phyloP scores from a whole-genome alignment of 2,329 filamentous ascomycete genomes.

The Stemphylium beticola region DNA sequence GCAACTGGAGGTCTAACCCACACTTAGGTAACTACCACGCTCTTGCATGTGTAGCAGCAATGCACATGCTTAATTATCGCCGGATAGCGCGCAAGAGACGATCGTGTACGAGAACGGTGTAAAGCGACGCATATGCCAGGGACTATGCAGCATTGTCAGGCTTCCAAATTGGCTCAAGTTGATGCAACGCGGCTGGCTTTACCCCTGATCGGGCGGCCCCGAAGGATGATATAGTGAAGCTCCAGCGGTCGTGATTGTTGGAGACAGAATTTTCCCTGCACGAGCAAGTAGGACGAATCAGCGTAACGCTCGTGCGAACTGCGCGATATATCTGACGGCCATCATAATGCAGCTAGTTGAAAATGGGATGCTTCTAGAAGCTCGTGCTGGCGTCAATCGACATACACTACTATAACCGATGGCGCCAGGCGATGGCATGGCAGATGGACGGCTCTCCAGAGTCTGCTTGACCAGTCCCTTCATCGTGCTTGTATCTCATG shows the following conservation, averaged over 20 bases:
- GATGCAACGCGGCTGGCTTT: constrained; percentile 4
- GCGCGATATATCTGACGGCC: not conserved
- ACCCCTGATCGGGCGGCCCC: constrained; percentile 3
- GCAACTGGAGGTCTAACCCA: not conserved
- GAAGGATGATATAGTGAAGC: not conserved
- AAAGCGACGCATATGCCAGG: constrained; percentile 3
- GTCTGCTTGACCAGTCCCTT: not conserved
- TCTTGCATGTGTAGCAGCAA: not conserved
- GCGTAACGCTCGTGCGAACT: not conserved
- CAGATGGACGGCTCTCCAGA: not conserved
- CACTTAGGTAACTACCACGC: not conserved
- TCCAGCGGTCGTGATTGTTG: not conserved
- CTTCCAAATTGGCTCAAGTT: constrained; percentile 13
- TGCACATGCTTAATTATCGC: not conserved
- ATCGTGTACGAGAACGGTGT: constrained; percentile 3
- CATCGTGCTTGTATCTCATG: constrained; percentile 1
- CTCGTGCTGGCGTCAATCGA: constrained; percentile 1
- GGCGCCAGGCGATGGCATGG: not conserved
- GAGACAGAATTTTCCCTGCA: not conserved
- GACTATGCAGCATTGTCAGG: constrained; percentile 4
- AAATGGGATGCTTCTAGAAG: constrained; percentile 18
- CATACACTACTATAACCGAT: constrained; percentile 1
- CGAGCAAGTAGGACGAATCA: constrained; percentile 9
- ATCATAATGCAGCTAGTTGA: not conserved
- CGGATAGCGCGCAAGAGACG: not conserved